Evolutionary conservation across 805 yeast species (phyloP), one percentile per base, ranked within the genome.

Genomic region (Isabelozyma rhagii): DNA sequence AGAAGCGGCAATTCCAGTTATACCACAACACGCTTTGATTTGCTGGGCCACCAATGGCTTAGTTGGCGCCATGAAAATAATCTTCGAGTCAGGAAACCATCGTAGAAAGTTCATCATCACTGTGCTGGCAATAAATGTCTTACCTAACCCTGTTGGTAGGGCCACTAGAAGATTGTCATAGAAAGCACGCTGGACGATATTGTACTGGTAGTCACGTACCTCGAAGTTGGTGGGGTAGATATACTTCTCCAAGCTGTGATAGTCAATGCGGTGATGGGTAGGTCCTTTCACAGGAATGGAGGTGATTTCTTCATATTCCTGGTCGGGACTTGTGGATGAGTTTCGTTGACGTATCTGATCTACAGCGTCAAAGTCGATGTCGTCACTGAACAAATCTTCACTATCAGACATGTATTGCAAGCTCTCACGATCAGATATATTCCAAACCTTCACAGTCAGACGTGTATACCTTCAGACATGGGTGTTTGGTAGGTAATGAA

Each of bases 11-110:
- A 96, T 82, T 3, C 97, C 97, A 0, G 96, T 85, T 13, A 89
- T 83, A 8, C 89, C 86, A 48, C 90, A 77, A 62, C 97, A 94
- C 1, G 98, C 97, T 60, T 87, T 87, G 55, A 93, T 87, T 68
- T 94, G 99, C 68, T 94, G 99, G 0, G 97, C 92, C 6, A 94
- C 98, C 48, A 94, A 75, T 0, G 99, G 99, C 55, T 92, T 77
- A 1, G 99, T 94, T 0, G 99, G 99, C 0, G 99, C 99, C 85
- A 93, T 85, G 66, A 94, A 94, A 1, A 96, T 81, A 55, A 94
- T 82, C 61, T 92, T 94, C 2, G 90, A 83, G 4, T 69, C 64
- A 13, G 80, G 80, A 17, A 92, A 87, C 99, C 99, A 94, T 45
- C 96, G 70, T 56, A 80, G 84, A 68, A 79, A 94, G 63, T 94